A percentile compares a stretch with the other conserved stretches of the same genome.
Conservation (phyloP, 2,329 filamentous ascomycete species). For the Plenodomus tracheiphilus region DNA sequence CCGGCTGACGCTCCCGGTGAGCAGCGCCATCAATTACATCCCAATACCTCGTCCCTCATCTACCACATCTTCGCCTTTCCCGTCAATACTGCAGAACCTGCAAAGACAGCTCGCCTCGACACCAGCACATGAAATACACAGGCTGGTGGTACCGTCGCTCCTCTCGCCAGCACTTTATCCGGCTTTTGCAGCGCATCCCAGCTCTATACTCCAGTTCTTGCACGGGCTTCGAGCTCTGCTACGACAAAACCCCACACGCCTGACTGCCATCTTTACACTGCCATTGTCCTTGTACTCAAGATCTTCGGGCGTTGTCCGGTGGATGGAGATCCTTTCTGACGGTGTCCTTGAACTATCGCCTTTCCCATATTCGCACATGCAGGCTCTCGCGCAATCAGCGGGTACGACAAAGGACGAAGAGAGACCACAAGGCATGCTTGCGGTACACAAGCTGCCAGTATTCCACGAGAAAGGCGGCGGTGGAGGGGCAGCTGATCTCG, state of each 20-base stretch:
- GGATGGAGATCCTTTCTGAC: constrained; percentile 83
- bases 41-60: constrained; percentile 64
- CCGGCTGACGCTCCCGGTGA: constrained; percentile 48
- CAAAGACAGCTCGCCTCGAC: constrained; percentile 55
- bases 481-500: constrained; percentile 63
- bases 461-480: constrained; percentile 88
- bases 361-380: constrained; percentile 63
- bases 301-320: constrained; percentile 73
- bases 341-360: constrained; percentile 83
- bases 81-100: constrained; percentile 65
- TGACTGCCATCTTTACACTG: constrained; percentile 75
- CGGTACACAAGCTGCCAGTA: constrained; percentile 79
- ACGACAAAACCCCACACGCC: constrained; percentile 64
- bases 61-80: constrained; percentile 58
- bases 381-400: constrained; percentile 52
- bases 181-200: constrained; percentile 68
- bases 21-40: constrained; percentile 50
- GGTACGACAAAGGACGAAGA: constrained; percentile 67
- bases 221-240: constrained; percentile 77
- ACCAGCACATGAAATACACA: constrained; percentile 68
- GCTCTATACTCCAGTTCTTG: constrained; percentile 77
- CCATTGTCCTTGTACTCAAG: constrained; percentile 81
- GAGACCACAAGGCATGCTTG: constrained; percentile 81
- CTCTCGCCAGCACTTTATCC: constrained; percentile 86
- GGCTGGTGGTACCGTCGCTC: constrained; percentile 81